A percentile compares a stretch with the other conserved stretches of the same genome.
Conservation (phyloP, 2,329 filamentous ascomycete genomes). For the Neoscytalidium dimidiatum region DNA sequence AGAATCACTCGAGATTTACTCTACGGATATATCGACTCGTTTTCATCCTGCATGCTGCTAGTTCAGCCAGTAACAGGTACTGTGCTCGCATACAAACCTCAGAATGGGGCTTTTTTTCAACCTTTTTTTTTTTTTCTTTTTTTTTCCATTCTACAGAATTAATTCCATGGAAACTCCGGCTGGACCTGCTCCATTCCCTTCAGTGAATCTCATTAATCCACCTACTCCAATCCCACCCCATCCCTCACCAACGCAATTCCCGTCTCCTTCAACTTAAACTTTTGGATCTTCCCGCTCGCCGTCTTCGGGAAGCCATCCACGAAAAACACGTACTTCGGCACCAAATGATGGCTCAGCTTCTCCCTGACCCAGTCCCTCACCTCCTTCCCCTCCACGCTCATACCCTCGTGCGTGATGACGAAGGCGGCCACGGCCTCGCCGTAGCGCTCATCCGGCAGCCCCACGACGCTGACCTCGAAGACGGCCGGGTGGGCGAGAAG, state of each 20-base stretch:
- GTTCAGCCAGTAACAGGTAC: no score
- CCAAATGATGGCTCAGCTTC: conserved; percentile 72
- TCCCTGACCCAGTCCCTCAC: conserved; percentile 72
- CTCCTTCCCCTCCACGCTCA: conserved; percentile 55
- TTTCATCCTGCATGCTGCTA: no score
- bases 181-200: no score
- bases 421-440: conserved; percentile 89
- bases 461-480: conserved; percentile 78
- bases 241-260: conserved; percentile 55
- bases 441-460: conserved; percentile 76
- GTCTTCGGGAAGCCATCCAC: conserved; percentile 74
- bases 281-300: conserved; percentile 94
- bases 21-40: no score
- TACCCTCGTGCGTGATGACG: conserved; percentile 56
- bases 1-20: no score
- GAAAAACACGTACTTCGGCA: conserved; percentile 90
- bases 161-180: no score
- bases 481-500: conserved; percentile 72
- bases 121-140: no score
- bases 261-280: conserved; percentile 77
- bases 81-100: no score
- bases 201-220: not conserved
- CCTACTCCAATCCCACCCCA: conserved; percentile 26
- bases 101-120: no score
- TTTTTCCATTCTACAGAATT: no score